These are phyloP conservation scores for Candida pseudofarinosa DNA, from an alignment of 805 yeast genomes.

Conservation along the genomic window DNA sequence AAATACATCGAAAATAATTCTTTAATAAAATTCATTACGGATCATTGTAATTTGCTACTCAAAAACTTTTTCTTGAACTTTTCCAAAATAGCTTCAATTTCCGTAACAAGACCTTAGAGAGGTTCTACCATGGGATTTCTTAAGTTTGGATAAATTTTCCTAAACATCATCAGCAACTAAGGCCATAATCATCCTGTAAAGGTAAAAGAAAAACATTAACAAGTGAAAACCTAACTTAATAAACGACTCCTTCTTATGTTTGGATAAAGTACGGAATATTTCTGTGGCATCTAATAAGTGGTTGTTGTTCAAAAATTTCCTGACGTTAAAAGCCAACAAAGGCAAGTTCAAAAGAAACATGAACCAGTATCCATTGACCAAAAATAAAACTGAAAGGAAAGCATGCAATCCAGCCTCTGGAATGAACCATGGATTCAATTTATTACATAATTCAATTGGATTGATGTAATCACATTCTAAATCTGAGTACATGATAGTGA, in stretches of 20 bases:
- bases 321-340: slow-evolving; percentile 75
- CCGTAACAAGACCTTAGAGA: too few species aligned
- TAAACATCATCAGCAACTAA: slow-evolving; percentile 61
- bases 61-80: too few species aligned
- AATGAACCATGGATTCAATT: slow-evolving; percentile 79
- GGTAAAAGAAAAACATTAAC: slow-evolving; percentile 89
- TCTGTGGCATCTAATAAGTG: slow-evolving; percentile 95
- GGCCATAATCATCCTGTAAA: slow-evolving; percentile 94
- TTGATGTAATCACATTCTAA: slow-evolving; percentile 95
- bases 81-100: too few species aligned
- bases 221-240: slow-evolving; percentile 88
- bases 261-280: slow-evolving; percentile 88
- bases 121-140: too few species aligned
- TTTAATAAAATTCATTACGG: not conserved
- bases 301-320: slow-evolving; percentile 73
- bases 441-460: slow-evolving; percentile 93
- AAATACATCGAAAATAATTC: not conserved
- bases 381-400: slow-evolving; percentile 60
- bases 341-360: slow-evolving; percentile 81
- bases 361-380: slow-evolving; percentile 90
- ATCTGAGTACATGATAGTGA: slow-evolving; percentile 93
- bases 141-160: too few species aligned
- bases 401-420: slow-evolving; percentile 90
- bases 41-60: not conserved
- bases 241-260: slow-evolving; percentile 90